Conservation (phyloP, 768 basidiomycete species). For the Coprinellus micaceus region DNA sequence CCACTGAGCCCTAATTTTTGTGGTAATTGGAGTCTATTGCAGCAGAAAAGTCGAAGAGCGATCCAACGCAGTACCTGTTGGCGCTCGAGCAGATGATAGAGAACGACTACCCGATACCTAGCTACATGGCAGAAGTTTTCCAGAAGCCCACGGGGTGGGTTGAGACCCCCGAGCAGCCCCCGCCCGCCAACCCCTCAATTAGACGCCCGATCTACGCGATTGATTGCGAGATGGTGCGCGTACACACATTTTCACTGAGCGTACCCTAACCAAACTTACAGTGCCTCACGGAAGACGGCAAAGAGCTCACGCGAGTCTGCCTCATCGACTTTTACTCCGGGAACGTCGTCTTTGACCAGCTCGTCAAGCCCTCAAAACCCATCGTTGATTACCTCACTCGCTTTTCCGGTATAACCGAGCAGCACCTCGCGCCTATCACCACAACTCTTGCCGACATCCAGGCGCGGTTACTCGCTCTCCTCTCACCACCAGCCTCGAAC, state of each 20-base stretch:
- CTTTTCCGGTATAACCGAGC: slow-evolving; percentile 91
- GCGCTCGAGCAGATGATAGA: slow-evolving; percentile 86
- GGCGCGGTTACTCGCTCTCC: slow-evolving; percentile 56
- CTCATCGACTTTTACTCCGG: slow-evolving; percentile 75
- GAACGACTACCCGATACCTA: slow-evolving; percentile 88
- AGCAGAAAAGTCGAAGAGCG: slow-evolving; percentile 62
- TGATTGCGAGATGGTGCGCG: slow-evolving; percentile 93
- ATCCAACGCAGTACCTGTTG: slow-evolving; percentile 70
- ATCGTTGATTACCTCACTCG: slow-evolving; percentile 91
- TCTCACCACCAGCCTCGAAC: slow-evolving; percentile 47
- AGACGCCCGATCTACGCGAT: slow-evolving; percentile 68
- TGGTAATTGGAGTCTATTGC: slow-evolving; percentile 10
- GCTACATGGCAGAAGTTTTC: slow-evolving; percentile 74
- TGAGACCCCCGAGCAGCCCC: slow-evolving; percentile 61
- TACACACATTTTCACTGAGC: not conserved
- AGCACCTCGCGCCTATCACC: slow-evolving; percentile 61
- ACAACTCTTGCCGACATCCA: slow-evolving; percentile 83
- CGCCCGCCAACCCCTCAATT: slow-evolving; percentile 23
- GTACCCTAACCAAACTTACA: slow-evolving; percentile 24
- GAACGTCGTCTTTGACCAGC: slow-evolving; percentile 77
- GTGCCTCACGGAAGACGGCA: slow-evolving; percentile 89
- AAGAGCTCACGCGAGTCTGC: slow-evolving; percentile 82
- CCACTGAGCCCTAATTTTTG: not conserved
- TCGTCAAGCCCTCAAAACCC: slow-evolving; percentile 84
- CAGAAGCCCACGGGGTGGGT: slow-evolving; percentile 70